These are phyloP conservation scores for Peltaster fructicola DNA, from an alignment of 2,329 filamentous ascomycete genomes.

Conservation along the genomic window DNA sequence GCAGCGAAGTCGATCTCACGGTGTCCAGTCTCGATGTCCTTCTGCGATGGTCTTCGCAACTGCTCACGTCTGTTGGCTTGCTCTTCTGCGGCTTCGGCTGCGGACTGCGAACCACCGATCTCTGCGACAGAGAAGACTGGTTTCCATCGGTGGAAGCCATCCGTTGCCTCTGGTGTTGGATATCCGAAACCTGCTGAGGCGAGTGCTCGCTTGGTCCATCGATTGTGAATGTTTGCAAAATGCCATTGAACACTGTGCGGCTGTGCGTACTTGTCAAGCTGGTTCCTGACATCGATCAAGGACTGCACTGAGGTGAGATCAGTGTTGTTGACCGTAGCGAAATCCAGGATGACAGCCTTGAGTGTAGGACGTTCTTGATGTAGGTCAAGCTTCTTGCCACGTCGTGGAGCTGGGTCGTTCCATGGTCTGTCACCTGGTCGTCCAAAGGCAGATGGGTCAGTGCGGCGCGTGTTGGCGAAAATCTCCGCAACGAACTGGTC, in stretches of 20 bases:
- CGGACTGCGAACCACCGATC: conserved; percentile 53
- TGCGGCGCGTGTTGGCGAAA: conserved; percentile 52
- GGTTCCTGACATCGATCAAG: conserved; percentile 85
- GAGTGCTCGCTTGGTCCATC: conserved; percentile 85
- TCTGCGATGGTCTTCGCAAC: conserved; percentile 14
- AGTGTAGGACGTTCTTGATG: conserved; percentile 46
- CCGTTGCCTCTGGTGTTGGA: conserved; percentile 39
- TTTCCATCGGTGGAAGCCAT: conserved; percentile 55
- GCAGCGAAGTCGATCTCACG: conserved; percentile 12
- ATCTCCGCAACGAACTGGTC: conserved; percentile 41
- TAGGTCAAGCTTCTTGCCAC: conserved; percentile 28
- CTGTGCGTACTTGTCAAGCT: conserved; percentile 68
- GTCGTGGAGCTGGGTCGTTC: conserved; percentile 75
- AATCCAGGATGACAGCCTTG: conserved; percentile 84
- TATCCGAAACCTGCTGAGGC: conserved; percentile 78
- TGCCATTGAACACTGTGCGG: conserved; percentile 87
- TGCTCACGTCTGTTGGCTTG: conserved; percentile 39
- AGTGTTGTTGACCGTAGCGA: conserved; percentile 82
- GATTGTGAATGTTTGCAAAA: conserved; percentile 80
- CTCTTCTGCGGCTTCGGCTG: conserved; percentile 49
- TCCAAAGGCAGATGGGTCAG: conserved; percentile 48
- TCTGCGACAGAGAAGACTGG: conserved; percentile 92
- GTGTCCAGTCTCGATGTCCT: conserved; percentile 18
- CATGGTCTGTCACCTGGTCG: conserved; percentile 58
- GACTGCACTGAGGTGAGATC: conserved; percentile 86